Percentiles rank a stretch among this genome's conserved stretches.
phyloP scores from a whole-genome alignment of 306 rosid species.

The Castanea crenata region DNA sequence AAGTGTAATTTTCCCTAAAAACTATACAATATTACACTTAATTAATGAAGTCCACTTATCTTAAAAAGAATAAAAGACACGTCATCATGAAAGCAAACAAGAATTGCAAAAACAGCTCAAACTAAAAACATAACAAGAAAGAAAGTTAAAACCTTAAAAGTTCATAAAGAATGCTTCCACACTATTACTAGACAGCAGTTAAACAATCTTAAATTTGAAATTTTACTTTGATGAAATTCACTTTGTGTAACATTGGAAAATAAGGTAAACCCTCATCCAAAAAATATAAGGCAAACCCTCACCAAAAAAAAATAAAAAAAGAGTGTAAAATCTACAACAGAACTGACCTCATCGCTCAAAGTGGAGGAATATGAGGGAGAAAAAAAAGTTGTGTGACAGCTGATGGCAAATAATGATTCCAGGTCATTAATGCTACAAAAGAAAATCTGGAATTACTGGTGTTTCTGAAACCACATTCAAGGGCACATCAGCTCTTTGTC shows the following conservation, averaged over 20 bases:
- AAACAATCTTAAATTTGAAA: not conserved
- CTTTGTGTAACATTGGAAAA: constrained; percentile 24
- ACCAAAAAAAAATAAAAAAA: constrained; percentile 4
- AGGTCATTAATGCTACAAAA: constrained; percentile 49
- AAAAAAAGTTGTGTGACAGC: not conserved
- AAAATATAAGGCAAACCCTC: not conserved
- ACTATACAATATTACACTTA: not conserved
- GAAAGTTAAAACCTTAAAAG: not conserved
- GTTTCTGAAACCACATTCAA: constrained; percentile 64
- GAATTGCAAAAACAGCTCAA: not conserved
- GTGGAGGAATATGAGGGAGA: constrained; percentile 25
- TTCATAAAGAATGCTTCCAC: not conserved
- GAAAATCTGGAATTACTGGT: constrained; percentile 85
- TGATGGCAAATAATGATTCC: constrained; percentile 26
- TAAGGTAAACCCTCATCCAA: constrained; percentile 13
- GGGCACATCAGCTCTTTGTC: constrained; percentile 56
- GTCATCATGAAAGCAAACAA: not conserved
- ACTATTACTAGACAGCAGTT: not conserved
- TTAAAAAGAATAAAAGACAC: not conserved
- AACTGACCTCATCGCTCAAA: constrained; percentile 27
- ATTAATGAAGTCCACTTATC: not conserved
- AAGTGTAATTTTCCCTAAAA: no score
- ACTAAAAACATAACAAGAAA: not conserved
- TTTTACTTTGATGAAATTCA: not conserved
- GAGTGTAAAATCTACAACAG: constrained; percentile 38